Base-by-base conservation (phyloP, 345 rosid genomes). In the Rhodamnia rubescens region DNA sequence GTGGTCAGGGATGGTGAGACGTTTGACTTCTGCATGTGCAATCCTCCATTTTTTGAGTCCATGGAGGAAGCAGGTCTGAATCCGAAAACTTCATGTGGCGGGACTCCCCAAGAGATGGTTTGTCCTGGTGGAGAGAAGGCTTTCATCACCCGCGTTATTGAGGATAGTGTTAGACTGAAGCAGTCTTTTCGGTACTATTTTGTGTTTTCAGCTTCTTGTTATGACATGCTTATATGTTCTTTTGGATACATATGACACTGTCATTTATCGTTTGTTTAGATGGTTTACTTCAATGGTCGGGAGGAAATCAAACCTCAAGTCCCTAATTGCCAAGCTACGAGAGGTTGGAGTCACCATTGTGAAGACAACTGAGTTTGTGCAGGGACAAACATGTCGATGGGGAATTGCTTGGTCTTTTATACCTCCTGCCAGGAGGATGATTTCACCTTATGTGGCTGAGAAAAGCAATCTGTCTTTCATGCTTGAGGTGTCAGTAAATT, bases 201-300 rank as follows among this genome's bases (percentile, higher is more conserved):
- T 61, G 13, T 20, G 29, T 29, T 74, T 61, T 82, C 59, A 61
- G 36, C 81, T 52, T 51, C n/a, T 36, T n/a, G 29, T 53, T 85
- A 29, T 69, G 22, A 69, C 14, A 69, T 69, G 7, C 4, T 11
- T 9, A 69, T 69, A 69, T 69, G 47, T 69, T 69, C 80, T 69
- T 56, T 69, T 69, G 47, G 24, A 36, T 20, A 69, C 80, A 18
- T 36, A 69, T 69, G 47, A 69, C 80, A 9, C 32, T 36, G 47
- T 69, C 47, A 36, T 9, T 0, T 50, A 61, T 22, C 83, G 29
- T 74, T 82, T 84, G 57, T 49, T 44, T 81, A 97, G 98, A 90
- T 94, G 96, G 99, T 97, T 92, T 87, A 95, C 95, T 86, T 94
- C 98, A 13, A 95, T 97, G 98, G 92, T 97, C 87, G 98, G 99